Evolutionary conservation across 108 stramenopile species (phyloP), one percentile per base, ranked within the genome.

Genomic region (Parietichytrium sp.): DNA sequence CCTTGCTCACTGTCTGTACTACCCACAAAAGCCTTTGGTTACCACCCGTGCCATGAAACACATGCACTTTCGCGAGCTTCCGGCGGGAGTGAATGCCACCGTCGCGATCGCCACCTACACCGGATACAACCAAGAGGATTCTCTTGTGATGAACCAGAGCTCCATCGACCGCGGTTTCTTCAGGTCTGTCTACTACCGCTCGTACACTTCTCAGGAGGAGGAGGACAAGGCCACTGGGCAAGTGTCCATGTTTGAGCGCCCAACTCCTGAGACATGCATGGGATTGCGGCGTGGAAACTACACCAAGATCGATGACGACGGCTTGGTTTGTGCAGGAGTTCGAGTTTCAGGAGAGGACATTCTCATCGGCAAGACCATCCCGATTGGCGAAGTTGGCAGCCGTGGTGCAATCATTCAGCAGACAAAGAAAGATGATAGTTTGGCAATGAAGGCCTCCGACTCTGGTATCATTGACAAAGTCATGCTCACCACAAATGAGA

Each of bases 81-180:
- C 99, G 12, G 98, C 94, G 31, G 99, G 99, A 29, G 96, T 97
- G 54, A 98, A 99, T 83, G 95, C 95, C 10, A 91, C 92, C 81
- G 95, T 99, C 79, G 97, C 99, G 23, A 97, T 99, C 12, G 97
- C 98, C 97, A 91, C 91, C 79, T 99, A 97, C 88, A 93, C 90
- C 79, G 99, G 99, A n/a, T 99, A 99, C 86, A 97, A 99, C 91
- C 98, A 98, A 54, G 99, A 99, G 83, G 99, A 99, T 89, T 97
- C 99, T 29, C 92, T 98, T 18, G 93, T 99, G 36, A 84, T 99
- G 52, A 99, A 98, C 92, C 95, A 95, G 88, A 93, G 94, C 8
- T 93, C 94, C 0, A 90, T 99, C 20, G 99, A 99, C 88, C 91
- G 99, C 33, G 99, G 97, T 8, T 98, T 95, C 85, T 93, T 97